Evolutionary conservation across 495 filamentous ascomycete species (phyloP).

Genomic region (Thermothielavioides terrestris): DNA sequence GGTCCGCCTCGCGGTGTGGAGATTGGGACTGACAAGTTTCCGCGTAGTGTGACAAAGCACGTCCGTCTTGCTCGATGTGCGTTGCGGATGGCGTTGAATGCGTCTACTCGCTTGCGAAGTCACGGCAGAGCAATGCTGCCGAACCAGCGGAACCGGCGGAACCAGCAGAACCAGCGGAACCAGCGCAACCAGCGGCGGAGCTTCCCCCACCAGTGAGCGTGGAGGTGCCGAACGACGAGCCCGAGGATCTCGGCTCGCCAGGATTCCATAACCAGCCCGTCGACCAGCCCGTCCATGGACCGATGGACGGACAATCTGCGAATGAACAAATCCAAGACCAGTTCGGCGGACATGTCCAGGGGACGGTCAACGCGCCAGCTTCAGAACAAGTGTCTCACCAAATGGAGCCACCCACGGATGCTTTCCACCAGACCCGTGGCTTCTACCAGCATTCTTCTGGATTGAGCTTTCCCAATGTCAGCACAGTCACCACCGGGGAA

Average conservation of each 20-base stretch:
- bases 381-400: constrained; percentile 6
- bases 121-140: constrained; percentile 5
- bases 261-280: constrained; percentile 15
- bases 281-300: not conserved
- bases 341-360: not conserved
- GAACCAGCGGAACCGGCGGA: constrained; percentile 8
- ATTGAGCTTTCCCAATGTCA: constrained; percentile 12
- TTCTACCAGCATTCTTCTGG: constrained; percentile 17
- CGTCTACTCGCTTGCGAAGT: constrained; percentile 27
- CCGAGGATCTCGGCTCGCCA: constrained; percentile 22
- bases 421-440: constrained; percentile 7
- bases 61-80: constrained; percentile 33
- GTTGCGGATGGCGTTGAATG: constrained; percentile 21
- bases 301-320: not conserved
- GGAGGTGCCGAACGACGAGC: constrained; percentile 16
- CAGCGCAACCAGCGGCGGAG: constrained; percentile 8
- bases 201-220: too few relatives aligned
- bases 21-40: constrained; percentile 2
- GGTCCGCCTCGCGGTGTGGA: not conserved
- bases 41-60: constrained; percentile 32
- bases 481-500: not conserved
- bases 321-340: not conserved
- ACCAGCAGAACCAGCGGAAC: constrained; percentile 3
- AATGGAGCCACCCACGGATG: constrained; percentile 8
- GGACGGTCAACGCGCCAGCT: not conserved